Evolutionary conservation across 495 filamentous ascomycete genomes (phyloP).

Genomic region (Chlorociboria aeruginascens): DNA sequence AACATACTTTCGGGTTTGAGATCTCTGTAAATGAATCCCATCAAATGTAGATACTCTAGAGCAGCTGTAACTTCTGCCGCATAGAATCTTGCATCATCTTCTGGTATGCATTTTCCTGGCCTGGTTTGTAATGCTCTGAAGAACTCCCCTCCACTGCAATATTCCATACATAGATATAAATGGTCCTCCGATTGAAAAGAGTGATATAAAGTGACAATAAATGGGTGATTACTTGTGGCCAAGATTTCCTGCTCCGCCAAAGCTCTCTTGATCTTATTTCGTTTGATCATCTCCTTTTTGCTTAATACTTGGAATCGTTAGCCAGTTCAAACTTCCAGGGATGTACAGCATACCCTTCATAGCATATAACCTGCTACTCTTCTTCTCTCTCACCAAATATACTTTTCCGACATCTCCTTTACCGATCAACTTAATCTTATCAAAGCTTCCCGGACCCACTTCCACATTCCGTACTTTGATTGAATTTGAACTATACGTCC

Average conservation of each 20-base stretch:
- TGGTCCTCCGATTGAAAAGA: conserved; percentile 99
- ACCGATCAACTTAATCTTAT: conserved; percentile 98
- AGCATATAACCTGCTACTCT: conserved; percentile 85
- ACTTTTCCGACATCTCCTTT: conserved; percentile 99
- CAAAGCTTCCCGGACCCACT: conserved; percentile 89
- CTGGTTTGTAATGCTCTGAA: conserved; percentile 94
- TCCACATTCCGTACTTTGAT: conserved; percentile 97
- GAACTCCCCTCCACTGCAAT: conserved; percentile 97
- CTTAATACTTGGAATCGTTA: conserved; percentile 63
- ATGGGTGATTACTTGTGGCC: conserved; percentile 96
- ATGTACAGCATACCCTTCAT: conserved; percentile 70
- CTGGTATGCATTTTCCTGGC: conserved; percentile 90
- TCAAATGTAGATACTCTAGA: conserved; percentile 91
- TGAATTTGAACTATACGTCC: conserved; percentile 97
- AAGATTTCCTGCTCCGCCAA: conserved; percentile 96
- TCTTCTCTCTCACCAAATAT: conserved; percentile 95
- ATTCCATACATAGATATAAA: conserved; percentile 98
- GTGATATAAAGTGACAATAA: conserved; percentile 96
- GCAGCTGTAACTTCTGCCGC: conserved; percentile 97
- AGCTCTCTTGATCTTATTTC: conserved; percentile 98
- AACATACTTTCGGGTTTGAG: conserved; percentile 91
- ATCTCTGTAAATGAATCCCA: conserved; percentile 99
- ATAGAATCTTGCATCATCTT: conserved; percentile 96
- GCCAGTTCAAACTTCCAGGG: conserved; percentile 7
- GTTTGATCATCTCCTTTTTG: conserved; percentile 99